Base-by-base conservation (phyloP, 352 stramenopile species). In the Plasmopara muralis region DNA sequence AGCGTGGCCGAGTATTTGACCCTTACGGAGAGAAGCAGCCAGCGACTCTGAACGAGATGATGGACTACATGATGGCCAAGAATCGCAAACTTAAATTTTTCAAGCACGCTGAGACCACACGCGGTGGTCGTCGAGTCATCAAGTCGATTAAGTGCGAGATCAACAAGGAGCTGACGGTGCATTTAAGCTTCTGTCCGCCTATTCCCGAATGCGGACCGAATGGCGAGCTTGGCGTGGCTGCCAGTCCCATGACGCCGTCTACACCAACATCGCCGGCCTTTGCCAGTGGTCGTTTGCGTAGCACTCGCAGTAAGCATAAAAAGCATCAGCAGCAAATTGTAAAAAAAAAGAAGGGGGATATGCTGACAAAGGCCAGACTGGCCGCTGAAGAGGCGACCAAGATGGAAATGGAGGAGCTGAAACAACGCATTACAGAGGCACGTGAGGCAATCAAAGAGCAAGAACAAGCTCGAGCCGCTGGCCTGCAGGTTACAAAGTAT, bases 51-150 rank as follows among this genome's bases (percentile, higher is more conserved):
- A 89, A 87, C 43, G 80, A 93, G 50, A 93, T 93, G 83, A 91
- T 93, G 83, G 83, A 93, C 57, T 93, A 76, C 54, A 85, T 93
- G 72, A 90, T 90, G 76, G 76, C 74, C 48, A 89, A 88, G 53
- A 93, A 90, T 53, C 79, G 80, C 52, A 90, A 89, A 50, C 77
- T 89, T 65, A 91, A 91, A 65, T 93, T 93, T 49, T 91, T 87
- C 59, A 93, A 93, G 60, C 83, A 91, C 40, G 72, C 77, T 9
- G 83, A 93, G 63, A 93, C 83, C 12, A 93, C 83, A 30, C 74
- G 83, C 20, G 83, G 83, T 16, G 83, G 83, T 10, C 80, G 83
- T n/a, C 81, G 81, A 57, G 83, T 93, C 33, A 93, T 93, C 65
- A 85, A 83, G 50, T 83, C 80, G 29, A 87, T 93, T 46, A 78